Evolutionary conservation across 1,284 basidiomycete species (phyloP), one percentile per base, ranked within the genome.

Genomic region (Trichosporon coremiiforme): DNA sequence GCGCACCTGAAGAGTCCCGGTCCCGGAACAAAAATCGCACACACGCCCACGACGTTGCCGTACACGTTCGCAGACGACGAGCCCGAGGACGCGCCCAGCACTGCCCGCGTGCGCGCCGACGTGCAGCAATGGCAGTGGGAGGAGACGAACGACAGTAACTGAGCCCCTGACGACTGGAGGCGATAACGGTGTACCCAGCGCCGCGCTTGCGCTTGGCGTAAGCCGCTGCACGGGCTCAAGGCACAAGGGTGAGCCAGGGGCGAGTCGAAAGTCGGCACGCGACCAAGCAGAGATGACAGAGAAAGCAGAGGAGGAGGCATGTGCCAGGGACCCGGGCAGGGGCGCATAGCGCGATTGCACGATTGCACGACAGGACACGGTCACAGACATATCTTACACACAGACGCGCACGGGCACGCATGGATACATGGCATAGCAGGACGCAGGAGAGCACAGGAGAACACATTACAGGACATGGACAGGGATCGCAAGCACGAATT

Each of bases 21-120:
- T 10, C 57, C 57, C 22, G 57, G 55, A 2, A 60, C 55, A 22
- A 60, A 60, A 15, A 60, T 60, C 25, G 55, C 55, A 15, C 55
- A 60, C 55, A 60, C 29, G 15, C 57, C 31, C 17, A 33, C 57
- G 17, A 62, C 31, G 17, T 31, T 62, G 29, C 57, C 57, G 6
- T 62, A 62, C 57, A 33, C 57, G n/a, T 62, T 62, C 7, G 57
- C 57, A 15, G 57, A 62, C 57, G 57, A 62, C 31, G 57, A 62
- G 29, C 57, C 57, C 15, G 57, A 60, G 12, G 55, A 62, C 57
- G 17, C 57, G 17, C 17, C 29, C 15, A 20, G 15, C 15, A 31
- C 15, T 1, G 57, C 31, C 4, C 57, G 31, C 8, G 57, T 62
- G 13, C 57, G 57, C 29, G 57, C 57, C 15, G 31, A 62, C 15